Evolutionary conservation across 75 land plant species (phyloP), one percentile per base, ranked within the genome.

Genomic region (Cupressus sempervirens): DNA sequence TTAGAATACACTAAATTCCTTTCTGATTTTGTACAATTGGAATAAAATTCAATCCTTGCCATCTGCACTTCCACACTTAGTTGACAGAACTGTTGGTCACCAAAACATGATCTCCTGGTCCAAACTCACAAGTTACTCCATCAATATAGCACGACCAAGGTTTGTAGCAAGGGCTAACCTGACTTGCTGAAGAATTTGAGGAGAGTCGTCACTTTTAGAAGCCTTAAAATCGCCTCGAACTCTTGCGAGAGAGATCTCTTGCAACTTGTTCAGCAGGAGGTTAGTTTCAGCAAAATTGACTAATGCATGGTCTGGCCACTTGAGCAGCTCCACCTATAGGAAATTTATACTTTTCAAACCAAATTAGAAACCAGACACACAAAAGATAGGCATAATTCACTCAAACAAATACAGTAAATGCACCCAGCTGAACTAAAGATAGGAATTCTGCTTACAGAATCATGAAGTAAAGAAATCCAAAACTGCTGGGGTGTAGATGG

Each of bases 111-210:
- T 62, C 35, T 72, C 74, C 74, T 72, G 35, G 36, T 72, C 67
- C 30, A 45, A 79, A 53, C 48, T n/a, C 0, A 38, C 81, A 18
- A 20, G 23, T 84, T 45, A 90, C 32, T 82, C 98, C 86, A 92
- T 93, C 18, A 97, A 87, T 73, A 94, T 88, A 38, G 95, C 96
- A n/a, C 99, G 93, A 15, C 97, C 98, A 32, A 98, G 92, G 91
- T 96, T 96, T 82, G 86, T 89, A 18, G 93, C 99, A 53, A 98
- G 91, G 34, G 98, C 99, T 52, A 94, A 88, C 83, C 99, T 92
- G 48, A 97, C 90, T 54, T 91, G 88, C 75, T 89, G 90, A 58
- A 96, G 62, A 23, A 93, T 89, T 80, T 89, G 87, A n/a, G 90
- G 83, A 12, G 90, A 88, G 58, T 92, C 85, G 68, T 91, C 88